Evolutionary conservation across 352 stramenopile species (phyloP), one percentile per base, ranked within the genome.

Genomic region (Hyaloperonospora brassicae): DNA sequence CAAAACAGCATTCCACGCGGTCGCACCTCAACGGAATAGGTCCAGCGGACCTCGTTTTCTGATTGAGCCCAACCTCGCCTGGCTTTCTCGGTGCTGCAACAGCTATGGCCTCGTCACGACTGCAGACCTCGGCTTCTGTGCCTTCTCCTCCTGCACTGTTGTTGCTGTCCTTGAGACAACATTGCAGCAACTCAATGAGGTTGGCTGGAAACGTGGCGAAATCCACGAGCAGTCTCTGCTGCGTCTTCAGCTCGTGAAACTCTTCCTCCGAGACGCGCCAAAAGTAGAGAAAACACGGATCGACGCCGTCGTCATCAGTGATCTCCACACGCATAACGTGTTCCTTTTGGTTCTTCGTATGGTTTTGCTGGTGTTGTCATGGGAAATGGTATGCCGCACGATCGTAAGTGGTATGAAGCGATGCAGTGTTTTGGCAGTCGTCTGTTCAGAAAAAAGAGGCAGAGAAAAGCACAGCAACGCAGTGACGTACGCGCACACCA

Each of bases 261-360:
- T 98, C 89, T 61, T 96, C 87, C 61, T 98, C 93, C 22, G 84
- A 93, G 27, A 98, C 93, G 60, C 95, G 90, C 72, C 92, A 91
- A 12, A 93, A 72, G 59, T 93, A 97, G 43, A 97, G 60, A 59
- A 97, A 97, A 57, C 89, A 97, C 53, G 87, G 83, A 50, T 97
- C 88, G 4, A 62, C 71, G 40, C 96, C 84, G 42, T 97, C 82
- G 43, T 93, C 89, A 60, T 97, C 87, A 12, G 92, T 97, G 38
- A 98, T 87, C 64, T 98, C 90, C 25, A 97, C 87, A 51, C 91
- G 89, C 36, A 97, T 78, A 47, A 96, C 81, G 35, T 79, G 76
- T 52, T 95, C 86, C 59, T 90, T 95, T 52, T 90, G 80, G 65
- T 80, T 89, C 58, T 74, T 89, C 34, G 58, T 61, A 52, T 59